These are phyloP conservation scores for Chaetomiaceae sp. DNA, from an alignment of 2,329 filamentous ascomycete species.

Conservation along the genomic window DNA sequence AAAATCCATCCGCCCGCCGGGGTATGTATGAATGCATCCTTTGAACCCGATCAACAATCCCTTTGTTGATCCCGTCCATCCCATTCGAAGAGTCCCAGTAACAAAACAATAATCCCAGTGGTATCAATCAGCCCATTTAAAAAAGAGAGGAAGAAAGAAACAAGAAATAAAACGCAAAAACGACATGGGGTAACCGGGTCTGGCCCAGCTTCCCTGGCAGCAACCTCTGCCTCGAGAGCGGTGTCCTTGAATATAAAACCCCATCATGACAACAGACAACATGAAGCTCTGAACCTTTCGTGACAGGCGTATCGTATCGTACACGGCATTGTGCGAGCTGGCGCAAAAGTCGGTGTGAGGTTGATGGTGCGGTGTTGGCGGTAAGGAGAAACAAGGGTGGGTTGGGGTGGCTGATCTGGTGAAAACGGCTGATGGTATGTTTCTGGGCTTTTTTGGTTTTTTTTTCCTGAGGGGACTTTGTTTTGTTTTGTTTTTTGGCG, in stretches of 20 bases:
- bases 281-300: background rate
- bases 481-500: background rate
- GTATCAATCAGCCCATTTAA: background rate
- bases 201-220: too few species aligned
- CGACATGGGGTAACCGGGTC: too few species aligned
- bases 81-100: background rate
- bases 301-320: background rate
- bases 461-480: slow-evolving; percentile 7
- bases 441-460: slow-evolving; percentile 6
- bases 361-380: background rate
- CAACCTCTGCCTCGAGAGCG: too few species aligned
- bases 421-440: background rate
- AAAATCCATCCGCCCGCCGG: background rate
- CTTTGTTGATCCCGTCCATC: background rate
- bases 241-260: background rate
- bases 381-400: background rate
- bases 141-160: background rate
- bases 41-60: background rate
- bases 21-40: slow-evolving; percentile 1
- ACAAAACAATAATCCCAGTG: background rate
- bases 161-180: too few species aligned
- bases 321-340: background rate
- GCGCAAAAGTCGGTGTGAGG: background rate
- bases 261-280: too few species aligned
- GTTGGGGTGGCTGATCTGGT: slow-evolving; percentile 1